phyloP scores from a whole-genome alignment of 1,284 basidiomycete species.

The Microbotryomycetes sp. region DNA sequence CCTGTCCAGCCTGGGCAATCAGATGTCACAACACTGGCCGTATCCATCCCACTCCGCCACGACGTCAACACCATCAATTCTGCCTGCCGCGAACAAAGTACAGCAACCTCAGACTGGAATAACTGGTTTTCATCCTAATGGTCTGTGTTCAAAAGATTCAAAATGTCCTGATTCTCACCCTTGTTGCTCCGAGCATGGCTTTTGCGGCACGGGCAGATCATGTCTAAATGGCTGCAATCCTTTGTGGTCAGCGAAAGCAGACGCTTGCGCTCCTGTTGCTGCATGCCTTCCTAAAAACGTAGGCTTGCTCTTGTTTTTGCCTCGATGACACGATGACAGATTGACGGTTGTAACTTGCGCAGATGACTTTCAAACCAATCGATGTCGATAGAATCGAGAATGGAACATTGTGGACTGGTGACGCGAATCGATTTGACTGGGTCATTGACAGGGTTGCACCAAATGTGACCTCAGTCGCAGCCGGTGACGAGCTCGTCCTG shows the following conservation, averaged over 20 bases:
- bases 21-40: too few relatives aligned
- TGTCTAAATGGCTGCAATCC: constrained; percentile 78
- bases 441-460: constrained; percentile 49
- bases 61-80: not conserved
- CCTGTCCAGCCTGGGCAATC: constrained; percentile 32
- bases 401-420: constrained; percentile 60
- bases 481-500: constrained; percentile 2
- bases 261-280: constrained; percentile 64
- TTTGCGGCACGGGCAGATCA: constrained; percentile 58
- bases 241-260: constrained; percentile 54
- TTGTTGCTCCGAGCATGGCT: constrained; percentile 72
- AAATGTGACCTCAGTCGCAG: not conserved
- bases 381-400: constrained; percentile 56
- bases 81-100: not conserved
- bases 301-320: constrained; percentile 32
- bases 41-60: not conserved
- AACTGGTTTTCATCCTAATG: constrained; percentile 3
- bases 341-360: not conserved
- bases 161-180: constrained; percentile 56
- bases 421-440: constrained; percentile 56
- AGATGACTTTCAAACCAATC: constrained; percentile 59
- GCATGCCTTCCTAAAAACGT: constrained; percentile 61
- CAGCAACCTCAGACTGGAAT: not conserved
- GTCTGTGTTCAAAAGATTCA: constrained; percentile 7
- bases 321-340: not conserved